Conservation (phyloP, 805 yeast genomes). For the Yamadazyma paraphyllophila region DNA sequence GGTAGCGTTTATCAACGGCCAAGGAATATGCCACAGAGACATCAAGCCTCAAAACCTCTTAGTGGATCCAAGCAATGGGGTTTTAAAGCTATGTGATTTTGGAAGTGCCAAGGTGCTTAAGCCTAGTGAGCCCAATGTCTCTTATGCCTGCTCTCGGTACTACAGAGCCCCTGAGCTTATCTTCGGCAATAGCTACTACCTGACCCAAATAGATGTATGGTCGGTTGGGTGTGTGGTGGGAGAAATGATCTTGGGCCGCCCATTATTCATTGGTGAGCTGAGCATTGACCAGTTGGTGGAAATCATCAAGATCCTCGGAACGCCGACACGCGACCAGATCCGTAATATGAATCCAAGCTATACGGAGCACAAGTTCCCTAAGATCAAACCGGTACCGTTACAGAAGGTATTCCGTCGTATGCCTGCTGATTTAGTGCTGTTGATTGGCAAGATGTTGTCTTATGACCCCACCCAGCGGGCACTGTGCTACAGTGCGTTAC, state of each 20-base stretch:
- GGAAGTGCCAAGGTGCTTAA: constrained; percentile 92
- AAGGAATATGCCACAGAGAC: constrained; percentile 79
- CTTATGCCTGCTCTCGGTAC: constrained; percentile 88
- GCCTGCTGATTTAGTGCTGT: constrained; percentile 51
- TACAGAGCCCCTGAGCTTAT: constrained; percentile 89
- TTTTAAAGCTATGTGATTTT: constrained; percentile 80
- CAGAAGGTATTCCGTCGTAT: constrained; percentile 60
- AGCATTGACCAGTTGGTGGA: constrained; percentile 98
- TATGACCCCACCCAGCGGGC: constrained; percentile 69
- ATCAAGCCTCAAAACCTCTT: constrained; percentile 77
- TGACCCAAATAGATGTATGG: constrained; percentile 85
- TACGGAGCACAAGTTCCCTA: constrained; percentile 95
- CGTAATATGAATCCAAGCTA: constrained; percentile 94
- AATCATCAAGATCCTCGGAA: constrained; percentile 94
- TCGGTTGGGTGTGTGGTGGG: constrained; percentile 82
- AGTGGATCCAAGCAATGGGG: constrained; percentile 60
- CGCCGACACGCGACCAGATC: constrained; percentile 90
- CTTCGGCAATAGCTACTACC: constrained; percentile 75
- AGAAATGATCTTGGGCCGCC: constrained; percentile 80
- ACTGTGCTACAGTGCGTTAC: constrained; percentile 53
- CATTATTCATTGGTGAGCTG: constrained; percentile 94
- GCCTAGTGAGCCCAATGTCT: constrained; percentile 68
- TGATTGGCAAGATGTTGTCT: constrained; percentile 56
- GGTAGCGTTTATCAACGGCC: constrained; percentile 73
- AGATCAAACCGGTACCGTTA: constrained; percentile 74